phyloP scores from a whole-genome alignment of 805 yeast species.

The Lachancea lanzarotensis region DNA sequence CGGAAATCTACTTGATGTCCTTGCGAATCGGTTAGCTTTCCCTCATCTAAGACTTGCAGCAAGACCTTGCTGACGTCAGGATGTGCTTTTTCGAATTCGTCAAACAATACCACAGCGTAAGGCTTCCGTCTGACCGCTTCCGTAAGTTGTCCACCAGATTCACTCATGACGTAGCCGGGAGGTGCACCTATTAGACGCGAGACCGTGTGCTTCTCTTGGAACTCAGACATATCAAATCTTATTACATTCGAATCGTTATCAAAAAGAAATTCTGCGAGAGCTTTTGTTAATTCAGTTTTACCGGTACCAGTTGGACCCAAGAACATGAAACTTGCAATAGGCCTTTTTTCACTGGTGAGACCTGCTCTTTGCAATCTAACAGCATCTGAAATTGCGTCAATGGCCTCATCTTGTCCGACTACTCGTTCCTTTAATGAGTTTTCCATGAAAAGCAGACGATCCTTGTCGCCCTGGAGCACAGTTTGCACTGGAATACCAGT shows the following conservation, averaged over 20 bases:
- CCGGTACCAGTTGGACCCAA: conserved; percentile 99
- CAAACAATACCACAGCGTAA: conserved; percentile 85
- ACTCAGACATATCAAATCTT: conserved; percentile 96
- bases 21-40: conserved; percentile 87
- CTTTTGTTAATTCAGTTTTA: conserved; percentile 91
- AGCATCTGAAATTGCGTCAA: conserved; percentile 82
- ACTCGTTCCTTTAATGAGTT: conserved; percentile 67
- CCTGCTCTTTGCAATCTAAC: conserved; percentile 97
- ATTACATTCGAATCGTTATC: conserved; percentile 82
- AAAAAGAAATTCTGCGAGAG: conserved; percentile 85
- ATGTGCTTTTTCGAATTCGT: conserved; percentile 96
- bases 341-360: conserved; percentile 85
- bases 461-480: conserved; percentile 90
- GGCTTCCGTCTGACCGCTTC: conserved; percentile 96
- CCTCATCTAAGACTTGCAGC: conserved; percentile 91
- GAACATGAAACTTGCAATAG: conserved; percentile 94
- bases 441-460: conserved; percentile 84
- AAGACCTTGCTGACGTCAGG: conserved; percentile 88
- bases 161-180: conserved; percentile 96
- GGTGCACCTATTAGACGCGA: conserved; percentile 95
- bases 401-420: conserved; percentile 94
- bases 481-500: conserved; percentile 94
- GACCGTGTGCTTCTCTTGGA: conserved; percentile 89
- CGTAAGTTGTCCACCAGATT: conserved; percentile 87
- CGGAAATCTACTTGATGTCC: conserved; percentile 93